These are phyloP conservation scores for Fragaria nilgerrensis DNA, from an alignment of 306 rosid species.

Conservation along the genomic window DNA sequence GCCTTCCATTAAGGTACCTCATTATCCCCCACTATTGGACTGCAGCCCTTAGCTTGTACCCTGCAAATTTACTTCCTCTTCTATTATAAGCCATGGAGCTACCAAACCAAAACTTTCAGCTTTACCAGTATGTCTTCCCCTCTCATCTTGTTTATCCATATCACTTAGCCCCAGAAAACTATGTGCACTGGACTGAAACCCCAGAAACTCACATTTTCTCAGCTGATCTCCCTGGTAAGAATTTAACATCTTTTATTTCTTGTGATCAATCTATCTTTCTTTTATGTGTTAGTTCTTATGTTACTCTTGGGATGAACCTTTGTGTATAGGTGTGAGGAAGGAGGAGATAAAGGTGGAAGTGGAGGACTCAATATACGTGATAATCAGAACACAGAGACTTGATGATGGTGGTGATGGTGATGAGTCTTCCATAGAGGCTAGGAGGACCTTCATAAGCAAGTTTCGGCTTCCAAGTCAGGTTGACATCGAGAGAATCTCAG, in stretches of 20 bases:
- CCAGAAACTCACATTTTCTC: conserved; percentile 71
- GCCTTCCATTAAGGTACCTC: conserved; percentile 1
- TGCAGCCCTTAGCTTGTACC: background rate
- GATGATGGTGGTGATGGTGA: conserved; percentile 26
- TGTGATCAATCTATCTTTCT: background rate
- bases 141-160: conserved; percentile 53
- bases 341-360: conserved; percentile 74
- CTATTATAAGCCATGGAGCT: conserved; percentile 43
- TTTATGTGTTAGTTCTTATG: background rate
- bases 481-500: conserved; percentile 57
- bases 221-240: conserved; percentile 66
- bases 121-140: conserved; percentile 42
- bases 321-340: conserved; percentile 56
- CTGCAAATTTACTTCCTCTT: background rate
- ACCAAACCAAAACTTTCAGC: conserved; percentile 22
- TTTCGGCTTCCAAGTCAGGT: conserved; percentile 62
- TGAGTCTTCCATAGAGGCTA: conserved; percentile 27
- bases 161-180: conserved; percentile 50
- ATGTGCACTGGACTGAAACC: conserved; percentile 74
- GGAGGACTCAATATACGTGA: conserved; percentile 68
- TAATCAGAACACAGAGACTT: conserved; percentile 56
- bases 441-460: conserved; percentile 61
- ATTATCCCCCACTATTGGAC: background rate
- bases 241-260: background rate
- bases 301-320: background rate